These are phyloP conservation scores for Colletotrichum salicis DNA, from an alignment of 2,329 filamentous ascomycete genomes.

Conservation along the genomic window DNA sequence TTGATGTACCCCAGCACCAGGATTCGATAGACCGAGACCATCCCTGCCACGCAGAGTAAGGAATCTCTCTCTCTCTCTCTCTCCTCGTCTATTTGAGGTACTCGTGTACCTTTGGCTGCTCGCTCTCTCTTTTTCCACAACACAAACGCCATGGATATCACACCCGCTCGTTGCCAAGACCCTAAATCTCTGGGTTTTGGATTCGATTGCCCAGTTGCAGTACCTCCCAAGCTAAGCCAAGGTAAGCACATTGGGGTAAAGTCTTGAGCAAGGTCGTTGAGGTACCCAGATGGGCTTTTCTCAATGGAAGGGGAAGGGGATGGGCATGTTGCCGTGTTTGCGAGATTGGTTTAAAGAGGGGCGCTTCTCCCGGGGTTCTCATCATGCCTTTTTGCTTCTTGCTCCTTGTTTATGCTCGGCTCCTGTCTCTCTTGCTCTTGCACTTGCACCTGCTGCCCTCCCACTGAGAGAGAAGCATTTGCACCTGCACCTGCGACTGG, in stretches of 20 bases:
- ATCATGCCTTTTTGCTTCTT: neutral
- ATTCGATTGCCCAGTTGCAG: neutral
- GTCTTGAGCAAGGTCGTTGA: neutral
- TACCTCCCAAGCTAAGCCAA: neutral
- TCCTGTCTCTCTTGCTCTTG: conserved; percentile 4
- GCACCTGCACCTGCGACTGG: conserved; percentile 3
- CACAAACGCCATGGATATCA: neutral
- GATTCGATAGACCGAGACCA: neutral
- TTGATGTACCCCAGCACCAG: neutral
- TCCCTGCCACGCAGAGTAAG: neutral
- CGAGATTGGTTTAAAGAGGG: conserved; percentile 22
- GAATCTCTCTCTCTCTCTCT: neutral
- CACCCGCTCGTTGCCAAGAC: conserved; percentile 23
- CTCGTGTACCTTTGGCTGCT: too few species aligned
- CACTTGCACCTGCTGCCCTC: conserved; percentile 9
- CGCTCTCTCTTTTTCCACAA: neutral
- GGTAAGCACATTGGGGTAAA: neutral
- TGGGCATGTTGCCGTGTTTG: neutral
- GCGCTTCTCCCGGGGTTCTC: neutral
- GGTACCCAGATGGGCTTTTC: neutral
- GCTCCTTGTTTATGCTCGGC: neutral
- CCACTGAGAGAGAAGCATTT: neutral
- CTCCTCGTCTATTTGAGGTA: neutral
- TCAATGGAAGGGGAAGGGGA: neutral
- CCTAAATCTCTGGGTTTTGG: neutral